A percentile compares a stretch with the other conserved stretches of the same genome.
phyloP scores from a whole-genome alignment of 2,329 filamentous ascomycete genomes.

The Colletotrichum sp. region DNA sequence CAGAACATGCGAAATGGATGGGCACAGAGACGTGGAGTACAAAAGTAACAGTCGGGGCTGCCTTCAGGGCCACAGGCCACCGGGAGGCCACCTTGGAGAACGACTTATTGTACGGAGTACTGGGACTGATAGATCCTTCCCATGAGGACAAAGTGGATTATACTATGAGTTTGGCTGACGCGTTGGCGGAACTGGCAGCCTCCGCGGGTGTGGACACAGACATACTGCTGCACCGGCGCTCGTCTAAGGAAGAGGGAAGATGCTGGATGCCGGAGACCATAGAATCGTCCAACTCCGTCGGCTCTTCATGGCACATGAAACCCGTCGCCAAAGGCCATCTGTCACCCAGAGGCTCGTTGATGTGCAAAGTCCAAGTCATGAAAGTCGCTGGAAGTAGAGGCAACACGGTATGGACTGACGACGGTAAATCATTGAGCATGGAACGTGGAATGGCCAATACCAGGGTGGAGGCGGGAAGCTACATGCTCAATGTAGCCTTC shows the following conservation, averaged over 20 bases:
- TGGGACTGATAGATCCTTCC: not conserved
- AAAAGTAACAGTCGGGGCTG: not conserved
- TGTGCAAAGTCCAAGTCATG: not conserved
- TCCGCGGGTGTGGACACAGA: not conserved
- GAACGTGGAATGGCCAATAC: no score
- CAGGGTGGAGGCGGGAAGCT: not conserved
- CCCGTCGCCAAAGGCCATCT: not conserved
- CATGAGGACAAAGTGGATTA: not conserved
- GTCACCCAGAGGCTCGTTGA: not conserved
- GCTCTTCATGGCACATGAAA: not conserved
- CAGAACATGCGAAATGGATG: not conserved
- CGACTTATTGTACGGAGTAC: not conserved
- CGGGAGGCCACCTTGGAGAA: not conserved
- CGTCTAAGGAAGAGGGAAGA: not conserved
- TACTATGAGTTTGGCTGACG: not conserved
- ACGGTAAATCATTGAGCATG: not conserved
- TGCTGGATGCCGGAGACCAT: not conserved
- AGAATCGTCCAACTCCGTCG: fast-evolving
- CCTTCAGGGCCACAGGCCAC: not conserved
- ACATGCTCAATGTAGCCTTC: not conserved
- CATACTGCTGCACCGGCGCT: not conserved
- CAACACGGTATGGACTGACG: not conserved
- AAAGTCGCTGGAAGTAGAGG: not conserved
- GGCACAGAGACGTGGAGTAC: not conserved
- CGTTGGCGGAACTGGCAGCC: not conserved